Base-by-base conservation (phyloP, 495 filamentous ascomycete species). In the Hypoxylon fuscum region DNA sequence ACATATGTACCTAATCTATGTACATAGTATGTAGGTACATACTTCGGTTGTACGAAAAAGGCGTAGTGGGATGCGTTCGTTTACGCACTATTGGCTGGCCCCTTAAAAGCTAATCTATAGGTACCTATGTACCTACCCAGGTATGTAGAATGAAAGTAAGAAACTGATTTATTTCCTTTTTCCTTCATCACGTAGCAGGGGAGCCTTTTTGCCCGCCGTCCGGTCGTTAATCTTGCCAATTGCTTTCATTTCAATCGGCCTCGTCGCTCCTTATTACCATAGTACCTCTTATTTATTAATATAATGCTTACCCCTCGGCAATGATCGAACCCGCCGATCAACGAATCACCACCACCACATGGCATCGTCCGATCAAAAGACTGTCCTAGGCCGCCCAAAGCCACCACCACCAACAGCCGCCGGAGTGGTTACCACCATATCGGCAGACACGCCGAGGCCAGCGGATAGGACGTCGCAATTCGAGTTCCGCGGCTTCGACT, bases 401-500 rank as follows among this genome's bases (percentile, higher is more conserved):
- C 47, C 27, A 47, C 18, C 29, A 27, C 31, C 29, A 12, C 34
- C 27, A 45, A 5, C 25, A 6, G 35, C 22, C 34, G 21, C 44
- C 12, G 38, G 34, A 25, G 48, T 41, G 10, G 25, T 44, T n/a
- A 37, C 55, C 27, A 46, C 29, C 50, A 42, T 40, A 47, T 25
- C 56, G 8, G 23, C 52, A 31, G 25, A 25, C 25, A 12, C 34
- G 14, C 45, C 15, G 5, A 38, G 54, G n/a, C 34, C 5, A 17
- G 23, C 46, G 5, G 46, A 41, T 12, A 57, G 55, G 18, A 47
- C 68, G 32, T 25, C 58, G n/a, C 38, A 37, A 1, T 59, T 62
- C 53, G 66, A 72, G 48, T 69, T 72, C 32, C 69, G 69, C 25
- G 69, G 69, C 14, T 72, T 69, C 7, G 62, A 69, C 15, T 72